Evolutionary conservation across 2,329 filamentous ascomycete genomes (phyloP).

Genomic region (Mycosphaerella arachidis): DNA sequence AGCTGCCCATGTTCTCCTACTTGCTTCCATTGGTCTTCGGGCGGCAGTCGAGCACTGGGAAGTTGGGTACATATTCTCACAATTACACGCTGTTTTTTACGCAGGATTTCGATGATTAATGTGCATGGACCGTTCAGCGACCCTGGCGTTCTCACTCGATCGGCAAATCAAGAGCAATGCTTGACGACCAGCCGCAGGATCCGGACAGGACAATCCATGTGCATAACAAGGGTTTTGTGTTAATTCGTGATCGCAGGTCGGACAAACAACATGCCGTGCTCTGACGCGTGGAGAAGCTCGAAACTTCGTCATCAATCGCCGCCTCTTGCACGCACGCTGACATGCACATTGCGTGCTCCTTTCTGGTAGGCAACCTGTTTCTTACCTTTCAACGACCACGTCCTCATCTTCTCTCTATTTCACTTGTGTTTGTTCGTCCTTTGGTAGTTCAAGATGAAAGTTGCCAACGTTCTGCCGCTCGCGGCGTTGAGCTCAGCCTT

Average conservation of each 20-base stretch:
- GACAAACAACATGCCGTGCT: not conserved
- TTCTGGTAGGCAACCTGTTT: conserved; percentile 1
- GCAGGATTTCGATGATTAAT: no score
- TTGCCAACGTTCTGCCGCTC: conserved; percentile 46
- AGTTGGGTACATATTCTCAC: no score
- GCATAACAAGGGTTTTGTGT: not conserved
- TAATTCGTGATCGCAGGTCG: not conserved
- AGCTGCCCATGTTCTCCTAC: no score
- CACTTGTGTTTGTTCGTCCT: not conserved
- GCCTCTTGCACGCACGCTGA: conserved; percentile 10
- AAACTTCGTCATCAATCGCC: not conserved
- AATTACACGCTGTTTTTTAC: no score
- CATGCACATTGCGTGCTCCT: conserved; percentile 15
- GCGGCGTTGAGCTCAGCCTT: conserved; percentile 49
- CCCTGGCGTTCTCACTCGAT: no score
- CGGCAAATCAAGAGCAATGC: not conserved
- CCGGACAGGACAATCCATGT: not conserved
- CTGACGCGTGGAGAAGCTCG: not conserved
- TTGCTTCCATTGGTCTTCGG: no score
- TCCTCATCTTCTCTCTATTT: not conserved
- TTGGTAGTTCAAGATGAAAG: conserved; percentile 42
- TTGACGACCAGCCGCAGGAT: not conserved
- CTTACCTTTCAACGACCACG: not conserved
- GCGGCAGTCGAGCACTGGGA: no score
- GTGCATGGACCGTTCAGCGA: no score